Evolutionary conservation across 2,329 filamentous ascomycete genomes (phyloP), one percentile per base, ranked within the genome.

Genomic region (Pseudogymnoascus sp.): DNA sequence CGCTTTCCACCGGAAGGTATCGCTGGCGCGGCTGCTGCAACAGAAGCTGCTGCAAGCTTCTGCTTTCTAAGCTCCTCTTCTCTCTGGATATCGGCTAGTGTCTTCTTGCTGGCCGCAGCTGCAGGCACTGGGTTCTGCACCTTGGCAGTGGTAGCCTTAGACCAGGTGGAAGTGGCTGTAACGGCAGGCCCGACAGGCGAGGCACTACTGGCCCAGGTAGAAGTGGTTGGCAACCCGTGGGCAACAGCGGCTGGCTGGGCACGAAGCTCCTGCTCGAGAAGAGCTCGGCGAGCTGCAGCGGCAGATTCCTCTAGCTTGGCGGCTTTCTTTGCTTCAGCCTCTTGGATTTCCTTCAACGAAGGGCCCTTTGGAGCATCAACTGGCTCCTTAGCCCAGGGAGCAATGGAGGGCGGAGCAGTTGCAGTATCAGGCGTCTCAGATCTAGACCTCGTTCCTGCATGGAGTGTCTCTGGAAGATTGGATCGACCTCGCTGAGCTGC

Each of bases 341-440:
- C 92, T 72, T 99, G 94, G 21, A 99, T 99, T 70, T 99, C 92
- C 75, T 91, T 95, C 63, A 99, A 77, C 62, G 92, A 96, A 2
- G 92, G 94, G 0, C 91, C 92, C 73, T 89, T 95, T 38, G 89
- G 84, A 21, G 81, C 75, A 62, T 84, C 80, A 56, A 88, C 86
- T 2, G 82, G 81, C 65, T 97, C 91, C 72, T 94, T 94, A 4
- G 94, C 94, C 94, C 94, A 99, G 0, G 94, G 94, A 0, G 94
- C 94, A 65, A 96, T 76, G 0, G 92, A 90, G 3, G 91, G 83
- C 2, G 82, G 79, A 67, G 71, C 59, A 71, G 69, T 41, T 71
- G 74, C 70, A 12, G 76, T 75, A 41, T 85, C 83, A 2, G 89
- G 92, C 0, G 90, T 95, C 64, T 89, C 88, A 1, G 87, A 89